Evolutionary conservation across 768 basidiomycete genomes (phyloP), one percentile per base, ranked within the genome.

Genomic region (Rhodosporidiobolus odoratus): DNA sequence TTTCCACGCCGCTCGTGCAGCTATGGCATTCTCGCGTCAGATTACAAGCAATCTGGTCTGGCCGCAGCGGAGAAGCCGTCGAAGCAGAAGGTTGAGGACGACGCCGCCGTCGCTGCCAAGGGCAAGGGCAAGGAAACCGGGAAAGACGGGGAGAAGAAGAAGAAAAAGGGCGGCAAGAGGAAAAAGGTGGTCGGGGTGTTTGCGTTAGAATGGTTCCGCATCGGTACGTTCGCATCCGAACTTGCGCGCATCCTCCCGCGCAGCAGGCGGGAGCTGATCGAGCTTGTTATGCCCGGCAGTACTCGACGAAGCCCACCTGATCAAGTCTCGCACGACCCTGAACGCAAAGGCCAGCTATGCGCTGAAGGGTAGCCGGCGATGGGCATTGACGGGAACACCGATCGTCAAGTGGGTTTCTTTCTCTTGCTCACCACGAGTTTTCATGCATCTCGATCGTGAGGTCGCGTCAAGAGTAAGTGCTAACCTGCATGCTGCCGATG

Each of bases 361-460:
- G 9, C 83, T 98, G 16, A 84, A 83, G 30, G 89, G 89, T 8
- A 83, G 87, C 69, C 82, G 91, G 56, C 84, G 89, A 72, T 98
- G 95, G 95, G 91, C 91, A 5, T 86, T 95, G 37, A 95, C 92
- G 85, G 89, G 92, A 19, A 98, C 95, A 8, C 95, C 95, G 0
- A 97, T 98, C 68, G 91, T 96, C 65, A 98, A 98, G 78, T 87
- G 88, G 72, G 83, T 95, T 10, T 4, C 23, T 27, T 2, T 37
- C 17, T 30, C 30, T 8, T 3, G 3, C 10, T 25, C 16, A 12
- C n/a, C 30, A 16, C 13, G 23, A 1, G 6, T n/a, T 21, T 54
- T 25, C 4, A 23, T 17, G 4, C 21, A 3, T 27, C 52, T 27
- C 30, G 21, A 23, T 19, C 9, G 13, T 35, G 54, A 15, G 34